Evolutionary conservation across 2,329 filamentous ascomycete species (phyloP).

Genomic region (Claviceps monticola): DNA sequence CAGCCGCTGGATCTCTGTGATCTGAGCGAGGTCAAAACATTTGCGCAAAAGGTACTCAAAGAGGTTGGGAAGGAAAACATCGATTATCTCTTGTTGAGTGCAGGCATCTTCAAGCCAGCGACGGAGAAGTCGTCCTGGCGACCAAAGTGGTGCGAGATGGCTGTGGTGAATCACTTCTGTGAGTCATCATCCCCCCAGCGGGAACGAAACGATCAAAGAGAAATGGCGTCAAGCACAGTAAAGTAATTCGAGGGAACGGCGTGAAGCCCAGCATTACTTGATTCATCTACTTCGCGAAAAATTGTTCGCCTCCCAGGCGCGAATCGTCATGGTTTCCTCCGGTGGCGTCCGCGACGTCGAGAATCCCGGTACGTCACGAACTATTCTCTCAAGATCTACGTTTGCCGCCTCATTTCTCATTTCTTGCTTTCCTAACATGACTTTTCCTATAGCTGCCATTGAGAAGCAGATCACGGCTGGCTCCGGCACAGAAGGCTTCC

Average conservation of each 20-base stretch:
- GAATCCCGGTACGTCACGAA: constrained; percentile 19
- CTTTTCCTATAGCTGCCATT: constrained; percentile 16
- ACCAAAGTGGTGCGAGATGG: constrained; percentile 35
- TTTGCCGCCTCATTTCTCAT: too few relatives aligned
- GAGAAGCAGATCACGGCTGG: constrained; percentile 25
- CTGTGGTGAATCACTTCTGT: constrained; percentile 41
- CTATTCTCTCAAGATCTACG: too few relatives aligned
- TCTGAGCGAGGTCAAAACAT: constrained; percentile 29
- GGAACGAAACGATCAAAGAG: background rate
- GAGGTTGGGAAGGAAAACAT: constrained; percentile 27
- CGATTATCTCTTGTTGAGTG: constrained; percentile 37
- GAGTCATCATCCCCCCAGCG: constrained; percentile 6
- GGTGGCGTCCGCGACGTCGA: constrained; percentile 29
- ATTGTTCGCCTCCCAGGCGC: constrained; percentile 29
- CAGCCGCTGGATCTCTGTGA: constrained; percentile 35
- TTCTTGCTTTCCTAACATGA: constrained; percentile 1
- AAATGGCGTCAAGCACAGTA: background rate
- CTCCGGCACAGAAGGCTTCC: constrained; percentile 17
- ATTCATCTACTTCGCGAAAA: constrained; percentile 34
- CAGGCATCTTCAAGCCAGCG: constrained; percentile 25
- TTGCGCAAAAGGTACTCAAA: constrained; percentile 29
- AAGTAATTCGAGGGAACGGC: background rate
- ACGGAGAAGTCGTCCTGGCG: constrained; percentile 23
- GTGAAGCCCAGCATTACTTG: constrained; percentile 38
- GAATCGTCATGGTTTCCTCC: constrained; percentile 37